These are phyloP conservation scores for Nicotiana tomentosiformis DNA, from an alignment of 257 asterid species.

Conservation along the genomic window DNA sequence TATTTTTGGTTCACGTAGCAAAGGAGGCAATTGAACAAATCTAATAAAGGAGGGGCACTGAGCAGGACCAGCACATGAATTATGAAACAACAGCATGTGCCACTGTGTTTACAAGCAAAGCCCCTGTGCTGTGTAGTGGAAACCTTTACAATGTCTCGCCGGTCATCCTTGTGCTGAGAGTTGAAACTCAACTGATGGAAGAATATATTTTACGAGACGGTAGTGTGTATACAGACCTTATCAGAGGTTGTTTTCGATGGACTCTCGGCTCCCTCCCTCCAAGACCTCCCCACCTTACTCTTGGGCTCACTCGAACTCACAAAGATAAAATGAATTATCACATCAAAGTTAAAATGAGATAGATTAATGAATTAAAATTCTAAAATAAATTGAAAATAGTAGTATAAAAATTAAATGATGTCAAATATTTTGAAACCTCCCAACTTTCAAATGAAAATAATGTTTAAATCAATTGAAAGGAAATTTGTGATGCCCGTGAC, in stretches of 20 bases:
- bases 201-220: background rate
- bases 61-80: conserved; percentile 21
- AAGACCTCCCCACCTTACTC: too few relatives aligned
- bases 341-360: background rate
- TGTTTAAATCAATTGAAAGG: too few relatives aligned
- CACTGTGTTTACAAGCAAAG: background rate
- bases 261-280: too few relatives aligned
- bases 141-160: background rate
- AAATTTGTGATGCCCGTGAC: too few relatives aligned
- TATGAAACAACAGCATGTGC: conserved; percentile 28
- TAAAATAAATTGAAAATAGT: too few relatives aligned
- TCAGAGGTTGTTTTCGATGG: too few relatives aligned
- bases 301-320: too few relatives aligned
- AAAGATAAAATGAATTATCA: background rate
- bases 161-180: background rate
- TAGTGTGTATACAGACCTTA: too few relatives aligned
- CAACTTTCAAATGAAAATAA: too few relatives aligned
- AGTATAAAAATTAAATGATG: too few relatives aligned
- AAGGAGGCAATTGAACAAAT: conserved; percentile 29
- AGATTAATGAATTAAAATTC: background rate
- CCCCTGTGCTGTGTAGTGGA: background rate
- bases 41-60: conserved; percentile 9
- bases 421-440: too few relatives aligned
- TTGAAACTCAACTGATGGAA: conserved; percentile 1
- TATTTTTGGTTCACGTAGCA: background rate